phyloP scores from a whole-genome alignment of 2,329 filamentous ascomycete species.

The Periconia sp. region DNA sequence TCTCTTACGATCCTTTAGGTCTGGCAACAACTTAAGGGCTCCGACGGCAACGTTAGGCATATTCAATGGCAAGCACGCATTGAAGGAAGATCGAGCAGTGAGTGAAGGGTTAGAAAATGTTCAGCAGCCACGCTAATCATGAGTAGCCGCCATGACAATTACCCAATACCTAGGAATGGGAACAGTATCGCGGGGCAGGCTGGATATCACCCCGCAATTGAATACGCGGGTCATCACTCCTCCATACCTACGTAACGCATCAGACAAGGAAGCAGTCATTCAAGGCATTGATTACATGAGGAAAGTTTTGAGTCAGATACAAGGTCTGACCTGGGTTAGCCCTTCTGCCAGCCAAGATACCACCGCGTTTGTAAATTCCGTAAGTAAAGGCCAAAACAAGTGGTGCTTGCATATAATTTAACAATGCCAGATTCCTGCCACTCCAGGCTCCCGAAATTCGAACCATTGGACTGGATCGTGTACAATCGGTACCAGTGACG shows the following conservation, averaged over 20 bases:
- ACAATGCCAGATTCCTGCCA: constrained; percentile 22
- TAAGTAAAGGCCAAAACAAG: constrained; percentile 8
- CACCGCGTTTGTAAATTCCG: constrained; percentile 58
- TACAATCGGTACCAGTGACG: constrained; percentile 53
- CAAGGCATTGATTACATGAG: constrained; percentile 65
- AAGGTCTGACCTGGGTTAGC: constrained; percentile 60
- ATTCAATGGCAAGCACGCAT: constrained; percentile 69
- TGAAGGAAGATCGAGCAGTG: constrained; percentile 51
- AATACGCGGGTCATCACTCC: constrained; percentile 62
- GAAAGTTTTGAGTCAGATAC: constrained; percentile 57
- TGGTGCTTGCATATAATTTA: neutral
- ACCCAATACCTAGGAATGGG: constrained; percentile 66
- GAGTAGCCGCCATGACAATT: constrained; percentile 41
- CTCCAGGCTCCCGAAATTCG: constrained; percentile 37
- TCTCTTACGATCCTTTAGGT: constrained; percentile 37
- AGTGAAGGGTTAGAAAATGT: too few species aligned
- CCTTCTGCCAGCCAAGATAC: constrained; percentile 57
- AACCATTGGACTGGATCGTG: constrained; percentile 58
- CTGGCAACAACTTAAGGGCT: constrained; percentile 61
- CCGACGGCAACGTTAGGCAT: constrained; percentile 65
- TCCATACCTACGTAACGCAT: constrained; percentile 62
- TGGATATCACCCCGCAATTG: constrained; percentile 62
- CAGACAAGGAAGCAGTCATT: constrained; percentile 65
- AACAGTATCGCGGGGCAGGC: constrained; percentile 63
- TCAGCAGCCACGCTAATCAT: constrained; percentile 21